These are phyloP conservation scores for Hypseocharis bilobata DNA, from an alignment of 441 rosid species.

Conservation along the genomic window DNA sequence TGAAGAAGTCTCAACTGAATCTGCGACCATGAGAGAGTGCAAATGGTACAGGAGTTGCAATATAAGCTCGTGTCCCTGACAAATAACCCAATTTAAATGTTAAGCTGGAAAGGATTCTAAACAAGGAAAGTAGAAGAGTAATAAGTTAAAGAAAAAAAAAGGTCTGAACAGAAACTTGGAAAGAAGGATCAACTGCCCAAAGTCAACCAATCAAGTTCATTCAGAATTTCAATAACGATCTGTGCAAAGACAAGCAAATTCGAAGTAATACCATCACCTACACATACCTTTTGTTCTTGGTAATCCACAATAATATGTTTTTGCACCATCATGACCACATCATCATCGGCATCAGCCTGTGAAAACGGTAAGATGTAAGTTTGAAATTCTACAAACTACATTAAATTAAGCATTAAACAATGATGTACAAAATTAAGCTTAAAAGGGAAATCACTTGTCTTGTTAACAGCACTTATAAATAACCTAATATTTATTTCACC, in stretches of 20 bases:
- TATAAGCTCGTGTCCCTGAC: slow-evolving; percentile 93
- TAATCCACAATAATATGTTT: slow-evolving; percentile 65
- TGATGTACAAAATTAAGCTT: not conserved
- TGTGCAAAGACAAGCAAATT: not conserved
- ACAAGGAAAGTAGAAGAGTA: not conserved
- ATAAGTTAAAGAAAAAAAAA: slow-evolving; percentile 1
- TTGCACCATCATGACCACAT: slow-evolving; percentile 54
- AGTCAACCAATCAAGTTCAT: not conserved
- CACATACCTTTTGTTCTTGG: slow-evolving; percentile 66
- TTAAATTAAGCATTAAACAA: not conserved
- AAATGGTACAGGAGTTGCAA: slow-evolving; percentile 79
- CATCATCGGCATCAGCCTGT: slow-evolving; percentile 81
- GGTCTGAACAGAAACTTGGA: not conserved
- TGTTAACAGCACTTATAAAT: not conserved
- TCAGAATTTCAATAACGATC: not conserved
- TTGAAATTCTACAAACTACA: not conserved
- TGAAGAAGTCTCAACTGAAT: slow-evolving; percentile 43
- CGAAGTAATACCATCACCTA: not conserved
- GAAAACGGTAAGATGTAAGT: slow-evolving; percentile 8
- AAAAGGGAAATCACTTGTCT: not conserved
- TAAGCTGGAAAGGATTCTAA: slow-evolving; percentile 13
- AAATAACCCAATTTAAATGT: slow-evolving; percentile 22
- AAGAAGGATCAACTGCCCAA: not conserved
- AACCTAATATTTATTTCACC: not conserved
- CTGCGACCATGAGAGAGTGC: slow-evolving; percentile 47